Evolutionary conservation across 495 filamentous ascomycete genomes (phyloP), one percentile per base, ranked within the genome.

Genomic region (Penicillium dipodomyicola): DNA sequence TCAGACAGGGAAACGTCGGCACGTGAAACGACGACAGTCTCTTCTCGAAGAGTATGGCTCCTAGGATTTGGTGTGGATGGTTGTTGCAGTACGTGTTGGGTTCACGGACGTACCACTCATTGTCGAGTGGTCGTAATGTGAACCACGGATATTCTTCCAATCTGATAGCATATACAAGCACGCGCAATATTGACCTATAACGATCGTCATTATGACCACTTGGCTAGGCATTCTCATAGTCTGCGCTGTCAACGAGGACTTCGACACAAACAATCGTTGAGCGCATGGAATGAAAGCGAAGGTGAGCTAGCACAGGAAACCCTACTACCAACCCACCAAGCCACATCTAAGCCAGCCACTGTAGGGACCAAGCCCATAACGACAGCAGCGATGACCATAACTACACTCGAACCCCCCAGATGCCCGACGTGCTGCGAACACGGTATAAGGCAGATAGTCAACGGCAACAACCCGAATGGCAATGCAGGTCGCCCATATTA

Each of bases 401-500:
- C 27, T 9, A 42, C 3, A 30, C 25, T 8, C 4, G 23, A 27
- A 2, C 32, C 44, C 29, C 49, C 30, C 2, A 27, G 0, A 12
- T 55, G 52, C 19, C 29, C 27, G 9, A 4, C 15, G 10, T 55
- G 52, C 30, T 8, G 11, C 5, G 12, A 6, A 17, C 3, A 17
- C 3, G 52, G 29, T 20, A 37, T 37, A 22, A 22, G 17, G 14
- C 14, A 7, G 15, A 30, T 2, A 23, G 52, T 32, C 46, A 11
- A 14, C 2, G 15, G 15, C 1, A 35, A 54, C 8, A 53, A 49
- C 14, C 33, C 27, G 10, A 61, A 61, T n/a, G 49, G 59, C 40
- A 61, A 61, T 25, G 35, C 54, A 1, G 27, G 37, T 4, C 52
- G 59, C 17, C 49, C 44, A 8, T 61, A 58, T 29, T 54, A 58